phyloP scores from a whole-genome alignment of 768 basidiomycete species.

The Boletus rubescentipes region DNA sequence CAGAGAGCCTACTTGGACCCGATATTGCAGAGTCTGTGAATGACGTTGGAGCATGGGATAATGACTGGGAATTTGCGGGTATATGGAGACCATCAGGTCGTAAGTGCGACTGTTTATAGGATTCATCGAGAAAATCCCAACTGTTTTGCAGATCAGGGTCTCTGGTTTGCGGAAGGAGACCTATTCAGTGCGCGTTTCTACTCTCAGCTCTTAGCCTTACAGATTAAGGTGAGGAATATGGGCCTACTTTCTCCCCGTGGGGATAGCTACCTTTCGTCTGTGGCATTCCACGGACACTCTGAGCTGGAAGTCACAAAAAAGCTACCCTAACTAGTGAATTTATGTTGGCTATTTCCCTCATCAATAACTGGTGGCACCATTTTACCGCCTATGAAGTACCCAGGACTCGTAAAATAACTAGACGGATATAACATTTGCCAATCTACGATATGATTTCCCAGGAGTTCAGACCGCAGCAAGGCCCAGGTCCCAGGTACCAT shows the following conservation, averaged over 20 bases:
- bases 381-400: no score
- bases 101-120: background rate
- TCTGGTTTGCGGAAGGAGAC: constrained; percentile 5
- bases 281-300: no score
- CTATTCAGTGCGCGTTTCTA: constrained; percentile 1
- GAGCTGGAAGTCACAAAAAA: no score
- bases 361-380: no score
- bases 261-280: background rate
- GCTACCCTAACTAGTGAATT: no score
- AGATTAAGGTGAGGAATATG: constrained; percentile 1
- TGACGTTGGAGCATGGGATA: background rate
- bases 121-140: background rate
- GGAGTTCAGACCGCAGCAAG: no score
- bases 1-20: background rate
- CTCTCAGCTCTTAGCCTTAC: constrained; percentile 1
- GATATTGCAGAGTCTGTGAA: background rate
- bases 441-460: no score
- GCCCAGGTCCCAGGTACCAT: no score
- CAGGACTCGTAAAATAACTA: no score
- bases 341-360: no score
- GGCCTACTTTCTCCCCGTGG: background rate
- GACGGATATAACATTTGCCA: no score
- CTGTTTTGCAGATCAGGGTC: background rate
- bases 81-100: background rate
- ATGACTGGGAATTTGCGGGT: background rate